Evolutionary conservation across 2,329 filamentous ascomycete genomes (phyloP).

Genomic region (Colletotrichum nymphaeae): DNA sequence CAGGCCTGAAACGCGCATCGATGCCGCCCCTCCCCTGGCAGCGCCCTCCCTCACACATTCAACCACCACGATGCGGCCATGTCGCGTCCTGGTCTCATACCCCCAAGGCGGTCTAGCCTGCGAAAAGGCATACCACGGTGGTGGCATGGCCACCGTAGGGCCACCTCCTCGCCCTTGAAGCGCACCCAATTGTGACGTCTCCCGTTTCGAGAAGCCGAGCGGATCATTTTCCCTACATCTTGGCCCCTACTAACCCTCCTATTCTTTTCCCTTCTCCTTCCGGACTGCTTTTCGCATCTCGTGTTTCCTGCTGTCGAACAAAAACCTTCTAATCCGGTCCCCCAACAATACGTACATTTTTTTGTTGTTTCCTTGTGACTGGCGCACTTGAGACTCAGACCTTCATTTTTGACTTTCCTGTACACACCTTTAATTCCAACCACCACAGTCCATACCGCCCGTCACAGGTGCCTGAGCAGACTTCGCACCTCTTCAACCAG

Average conservation of each 20-base stretch:
- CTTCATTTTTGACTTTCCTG: constrained; percentile 26
- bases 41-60: constrained; percentile 5
- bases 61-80: constrained; percentile 22
- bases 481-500: neutral
- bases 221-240: constrained; percentile 28
- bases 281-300: constrained; percentile 26
- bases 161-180: constrained; percentile 36
- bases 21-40: constrained; percentile 20
- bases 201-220: constrained; percentile 41
- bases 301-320: constrained; percentile 26
- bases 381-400: constrained; percentile 37
- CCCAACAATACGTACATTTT: constrained; percentile 34
- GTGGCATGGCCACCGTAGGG: constrained; percentile 31
- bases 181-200: constrained; percentile 40
- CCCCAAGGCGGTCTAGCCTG: constrained; percentile 30
- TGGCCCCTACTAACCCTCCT: constrained; percentile 6
- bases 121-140: constrained; percentile 17
- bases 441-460: constrained; percentile 23
- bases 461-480: constrained; percentile 17
- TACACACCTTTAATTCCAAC: constrained; percentile 23
- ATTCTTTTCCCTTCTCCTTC: constrained; percentile 24
- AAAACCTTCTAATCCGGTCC: constrained; percentile 25
- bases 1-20: constrained; percentile 36
- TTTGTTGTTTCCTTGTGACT: constrained; percentile 35
- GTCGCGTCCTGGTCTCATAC: constrained; percentile 31